Percentiles rank a stretch among this genome's conserved stretches.
Evolutionary conservation across 208 protist genomes (phyloP).

Genomic region (Trypanosomatidae sp.): DNA sequence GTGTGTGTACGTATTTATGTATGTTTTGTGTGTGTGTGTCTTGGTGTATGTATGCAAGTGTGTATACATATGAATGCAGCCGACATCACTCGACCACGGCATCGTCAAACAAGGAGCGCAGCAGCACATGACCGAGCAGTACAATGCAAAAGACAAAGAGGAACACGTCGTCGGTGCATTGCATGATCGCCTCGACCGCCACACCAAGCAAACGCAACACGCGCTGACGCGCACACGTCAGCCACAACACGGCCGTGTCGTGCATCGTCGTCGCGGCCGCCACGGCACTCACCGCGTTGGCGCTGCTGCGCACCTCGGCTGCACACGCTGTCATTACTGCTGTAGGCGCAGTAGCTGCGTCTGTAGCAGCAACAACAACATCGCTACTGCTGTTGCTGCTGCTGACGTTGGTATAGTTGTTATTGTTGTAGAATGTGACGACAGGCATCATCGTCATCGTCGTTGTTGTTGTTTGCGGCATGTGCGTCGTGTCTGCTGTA

Average conservation of each 20-base stretch:
- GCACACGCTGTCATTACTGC: too few relatives aligned
- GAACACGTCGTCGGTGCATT: conserved; percentile 16
- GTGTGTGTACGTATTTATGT: too few relatives aligned
- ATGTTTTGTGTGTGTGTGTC: too few relatives aligned
- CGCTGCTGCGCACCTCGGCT: too few relatives aligned
- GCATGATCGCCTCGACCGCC: neutral
- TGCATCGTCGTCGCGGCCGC: neutral
- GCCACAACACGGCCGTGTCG: neutral
- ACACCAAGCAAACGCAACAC: neutral
- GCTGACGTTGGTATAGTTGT: too few relatives aligned
- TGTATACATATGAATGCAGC: neutral
- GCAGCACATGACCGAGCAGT: conserved; percentile 11
- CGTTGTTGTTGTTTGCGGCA: neutral
- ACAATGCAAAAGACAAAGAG: conserved; percentile 11
- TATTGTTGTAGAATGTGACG: too few relatives aligned
- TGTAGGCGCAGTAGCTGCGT: too few relatives aligned
- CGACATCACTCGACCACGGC: conserved; percentile 3
- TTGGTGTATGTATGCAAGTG: neutral
- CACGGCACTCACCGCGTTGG: neutral
- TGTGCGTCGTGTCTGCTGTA: neutral
- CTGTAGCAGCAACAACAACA: too few relatives aligned
- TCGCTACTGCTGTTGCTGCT: too few relatives aligned
- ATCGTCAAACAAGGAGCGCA: conserved; percentile 11
- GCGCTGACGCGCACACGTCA: neutral
- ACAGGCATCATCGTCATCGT: too few relatives aligned